Evolutionary conservation across 2,329 filamentous ascomycete species (phyloP).

Genomic region (Aspergillus sp.): DNA sequence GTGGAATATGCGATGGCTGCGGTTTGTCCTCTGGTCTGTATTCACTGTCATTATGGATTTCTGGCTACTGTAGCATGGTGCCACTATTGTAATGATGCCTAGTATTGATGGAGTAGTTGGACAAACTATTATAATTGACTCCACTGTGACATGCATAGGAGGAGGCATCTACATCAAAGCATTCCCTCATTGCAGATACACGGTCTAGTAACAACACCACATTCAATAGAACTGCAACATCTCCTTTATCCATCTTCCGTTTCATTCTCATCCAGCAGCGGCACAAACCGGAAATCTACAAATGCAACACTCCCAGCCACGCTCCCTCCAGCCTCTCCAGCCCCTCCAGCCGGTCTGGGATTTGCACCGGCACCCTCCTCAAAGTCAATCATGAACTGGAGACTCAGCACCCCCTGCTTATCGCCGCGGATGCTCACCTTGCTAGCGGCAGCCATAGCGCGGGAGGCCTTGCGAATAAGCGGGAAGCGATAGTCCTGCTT

Average conservation of each 20-base stretch:
- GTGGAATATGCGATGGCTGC: no score
- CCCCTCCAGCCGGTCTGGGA: conserved; percentile 11
- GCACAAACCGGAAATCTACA: conserved; percentile 41
- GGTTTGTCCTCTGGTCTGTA: no score
- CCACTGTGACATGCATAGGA: no score
- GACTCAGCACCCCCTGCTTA: conserved; percentile 76
- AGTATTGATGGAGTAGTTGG: no score
- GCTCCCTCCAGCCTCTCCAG: conserved; percentile 13
- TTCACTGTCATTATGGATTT: no score
- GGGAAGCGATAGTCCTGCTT: conserved; percentile 79
- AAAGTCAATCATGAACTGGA: conserved; percentile 93
- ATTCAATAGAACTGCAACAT: no score
- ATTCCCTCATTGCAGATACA: no score
- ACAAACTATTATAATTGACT: no score
- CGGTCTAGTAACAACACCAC: no score
- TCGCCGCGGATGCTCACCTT: conserved; percentile 91
- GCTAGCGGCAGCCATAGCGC: conserved; percentile 85
- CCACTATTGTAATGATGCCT: no score
- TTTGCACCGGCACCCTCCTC: conserved; percentile 44
- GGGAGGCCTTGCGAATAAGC: conserved; percentile 71
- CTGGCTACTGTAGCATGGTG: no score
- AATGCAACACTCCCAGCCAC: conserved; percentile 31
- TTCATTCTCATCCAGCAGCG: conserved; percentile 34
- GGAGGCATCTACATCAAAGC: no score
- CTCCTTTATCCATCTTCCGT: conserved; percentile 11